Evolutionary conservation across 345 rosid species (phyloP), one percentile per base, ranked within the genome.

Genomic region (Nasturtium officinale): DNA sequence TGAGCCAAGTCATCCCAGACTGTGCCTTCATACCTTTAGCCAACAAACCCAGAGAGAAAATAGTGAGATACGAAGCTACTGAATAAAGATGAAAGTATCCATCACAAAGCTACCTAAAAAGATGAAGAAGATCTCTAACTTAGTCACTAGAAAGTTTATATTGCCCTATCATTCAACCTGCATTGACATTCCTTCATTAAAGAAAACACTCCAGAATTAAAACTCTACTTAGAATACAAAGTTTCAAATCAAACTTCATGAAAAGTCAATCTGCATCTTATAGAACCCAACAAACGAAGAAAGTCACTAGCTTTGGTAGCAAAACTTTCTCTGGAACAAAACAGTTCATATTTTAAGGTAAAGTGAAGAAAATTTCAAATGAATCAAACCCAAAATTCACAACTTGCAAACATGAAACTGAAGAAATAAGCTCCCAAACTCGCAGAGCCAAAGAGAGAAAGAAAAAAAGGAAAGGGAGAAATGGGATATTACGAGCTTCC

Each of bases 1-100:
- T 86, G 93, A 82, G 98, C 98, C 85, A 85, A 73, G 77, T 90
- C 96, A 89, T 93, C 96, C 97, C 97, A 93, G 25, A 93, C 84
- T 13, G 97, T 89, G 42, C 98, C 98, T 89, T 93, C 97, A 59
- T 93, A 90, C 82, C 98, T 92, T 69, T 16, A 76, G 40, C 71
- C 63, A 65, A 47, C 69, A 73, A 64, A 43, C 48, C 43, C 29
- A 48, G 28, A 62, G 29, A 69, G 3, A 7, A 55, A 2, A 68
- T 9, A 26, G 16, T 47, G 46, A 65, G 18, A 57, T 11, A 57
- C 17, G 16, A 69, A 73, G 70, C 26, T 47, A 60, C 42, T 35
- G 21, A 56, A 63, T 30, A 63, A 53, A 54, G 60, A 69, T 5
- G 33, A 18, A 29, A 76, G 42, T 54, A 61, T 55, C 18, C 3